Percentiles rank a stretch among this genome's conserved stretches.
Evolutionary conservation across 2,329 filamentous ascomycete species (phyloP).

Genomic region (Fusarium armeniacum): DNA sequence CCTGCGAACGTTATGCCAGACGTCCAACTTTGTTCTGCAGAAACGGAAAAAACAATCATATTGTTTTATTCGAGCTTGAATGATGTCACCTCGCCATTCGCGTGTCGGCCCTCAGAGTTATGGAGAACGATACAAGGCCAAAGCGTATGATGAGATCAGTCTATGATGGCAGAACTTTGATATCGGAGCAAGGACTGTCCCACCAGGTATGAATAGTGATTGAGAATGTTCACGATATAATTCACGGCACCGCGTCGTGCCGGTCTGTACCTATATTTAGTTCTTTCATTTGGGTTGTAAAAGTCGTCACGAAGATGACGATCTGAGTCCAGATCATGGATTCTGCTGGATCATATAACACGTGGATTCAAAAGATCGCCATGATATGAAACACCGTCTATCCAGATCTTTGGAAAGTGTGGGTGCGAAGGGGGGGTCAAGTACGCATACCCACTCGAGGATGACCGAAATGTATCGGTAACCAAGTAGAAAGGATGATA

Average conservation of each 20-base stretch:
- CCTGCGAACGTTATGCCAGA: not conserved
- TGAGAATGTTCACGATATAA: not conserved
- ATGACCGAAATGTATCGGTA: constrained; percentile 23
- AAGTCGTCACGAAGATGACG: not conserved
- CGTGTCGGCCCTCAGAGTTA: not conserved
- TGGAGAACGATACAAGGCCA: not conserved
- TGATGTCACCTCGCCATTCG: not conserved
- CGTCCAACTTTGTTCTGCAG: too few species aligned
- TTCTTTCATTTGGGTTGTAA: too few species aligned
- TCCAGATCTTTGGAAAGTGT: constrained; percentile 1
- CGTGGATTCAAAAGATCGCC: not conserved
- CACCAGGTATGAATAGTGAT: not conserved
- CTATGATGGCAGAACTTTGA: constrained; percentile 2
- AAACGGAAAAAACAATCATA: not conserved
- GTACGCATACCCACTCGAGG: not conserved
- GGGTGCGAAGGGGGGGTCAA: not conserved
- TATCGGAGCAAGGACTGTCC: not conserved
- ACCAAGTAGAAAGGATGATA: constrained; percentile 1
- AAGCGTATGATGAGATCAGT: not conserved
- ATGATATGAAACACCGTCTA: constrained; percentile 2
- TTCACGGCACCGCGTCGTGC: not conserved
- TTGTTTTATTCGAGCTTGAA: too few species aligned
- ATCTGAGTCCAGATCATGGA: constrained; percentile 1
- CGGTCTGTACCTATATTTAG: not conserved
- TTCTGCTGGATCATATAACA: not conserved